Evolutionary conservation across 805 yeast species (phyloP), one percentile per base, ranked within the genome.

Genomic region (Lipomyces lipofer): DNA sequence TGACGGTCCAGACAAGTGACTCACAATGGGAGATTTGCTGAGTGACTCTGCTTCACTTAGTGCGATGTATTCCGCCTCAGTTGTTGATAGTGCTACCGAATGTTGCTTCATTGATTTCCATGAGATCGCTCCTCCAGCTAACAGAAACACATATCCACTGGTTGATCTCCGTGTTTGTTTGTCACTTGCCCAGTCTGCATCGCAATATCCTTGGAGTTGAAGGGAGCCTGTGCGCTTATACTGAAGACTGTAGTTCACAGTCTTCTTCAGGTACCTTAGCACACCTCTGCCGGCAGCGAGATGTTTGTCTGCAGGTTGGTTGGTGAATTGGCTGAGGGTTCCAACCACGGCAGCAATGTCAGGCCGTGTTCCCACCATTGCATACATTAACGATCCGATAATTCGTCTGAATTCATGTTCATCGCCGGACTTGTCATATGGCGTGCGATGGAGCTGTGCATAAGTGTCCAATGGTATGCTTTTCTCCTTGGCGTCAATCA

Each of bases 61-160:
- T 1, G 50, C 50, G n/a, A 36, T 22, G 19, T 36, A 36, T 27
- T 47, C 50, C n/a, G 49, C 40, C 30, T 45, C 49, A 33, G 49
- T 33, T 9, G 49, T 22, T 19, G 32, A 22, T 2, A 8, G 29
- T 15, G 42, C 42, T 3, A 28, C 43, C 12, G 28, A 12, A 5
- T 10, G 27, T 22, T 47, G 50, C 19, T 27, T 15, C 17, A 25
- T 35, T 2, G 22, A 13, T 15, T 36, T 47, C 50, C 43, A 47
- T 3, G 44, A 27, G 7, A 47, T 9, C 2, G 43, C 49, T 4
- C 33, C 33, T 2, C 13, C 33, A 29, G 13, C 3, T 2, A 29
- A 3, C 10, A 3, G 2, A n/a, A 3, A 29, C 33, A 29, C 2
- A n/a, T 29, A 29, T n/a, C 33, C 33, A 29, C 33, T 29, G 10